These are phyloP conservation scores for Trichoderma cornu-damae DNA, from an alignment of 2,329 filamentous ascomycete genomes.

Conservation along the genomic window DNA sequence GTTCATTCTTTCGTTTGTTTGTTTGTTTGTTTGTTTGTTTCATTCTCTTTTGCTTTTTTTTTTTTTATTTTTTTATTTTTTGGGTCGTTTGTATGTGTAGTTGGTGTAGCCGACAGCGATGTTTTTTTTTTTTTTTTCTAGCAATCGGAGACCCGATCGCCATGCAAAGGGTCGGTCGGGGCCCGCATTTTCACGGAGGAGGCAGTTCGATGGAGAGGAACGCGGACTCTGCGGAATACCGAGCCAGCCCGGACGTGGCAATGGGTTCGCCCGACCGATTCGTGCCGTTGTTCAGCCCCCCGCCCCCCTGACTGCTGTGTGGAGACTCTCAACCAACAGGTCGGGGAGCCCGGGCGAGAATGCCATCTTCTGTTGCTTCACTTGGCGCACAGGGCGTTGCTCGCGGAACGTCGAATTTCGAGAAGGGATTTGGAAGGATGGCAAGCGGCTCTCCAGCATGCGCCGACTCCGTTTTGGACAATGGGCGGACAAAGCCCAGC, in stretches of 20 bases:
- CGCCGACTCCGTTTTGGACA: neutral
- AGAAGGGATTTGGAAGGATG: neutral
- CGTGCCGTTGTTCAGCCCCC: too few relatives aligned
- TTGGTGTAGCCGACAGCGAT: neutral
- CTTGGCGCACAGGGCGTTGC: neutral
- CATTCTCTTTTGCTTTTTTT: too few relatives aligned
- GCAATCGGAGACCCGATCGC: neutral
- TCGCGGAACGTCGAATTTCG: too few relatives aligned
- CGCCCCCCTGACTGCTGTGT: neutral
- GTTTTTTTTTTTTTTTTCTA: too few relatives aligned
- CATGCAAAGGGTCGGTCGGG: neutral
- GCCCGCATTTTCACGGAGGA: neutral
- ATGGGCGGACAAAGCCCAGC: neutral
- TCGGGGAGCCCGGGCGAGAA: neutral
- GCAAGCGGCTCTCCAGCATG: neutral
- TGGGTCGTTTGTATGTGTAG: too few relatives aligned
- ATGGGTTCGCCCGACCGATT: neutral
- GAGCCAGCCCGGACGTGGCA: neutral
- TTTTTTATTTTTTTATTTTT: too few relatives aligned
- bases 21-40: too few relatives aligned
- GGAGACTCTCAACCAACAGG: neutral
- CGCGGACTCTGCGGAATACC: neutral
- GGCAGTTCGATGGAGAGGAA: too few relatives aligned
- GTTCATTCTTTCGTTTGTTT: too few relatives aligned
- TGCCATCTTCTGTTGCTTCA: too few relatives aligned